Base-by-base conservation (phyloP, 129 eudicot species). In the Centella asiatica region DNA sequence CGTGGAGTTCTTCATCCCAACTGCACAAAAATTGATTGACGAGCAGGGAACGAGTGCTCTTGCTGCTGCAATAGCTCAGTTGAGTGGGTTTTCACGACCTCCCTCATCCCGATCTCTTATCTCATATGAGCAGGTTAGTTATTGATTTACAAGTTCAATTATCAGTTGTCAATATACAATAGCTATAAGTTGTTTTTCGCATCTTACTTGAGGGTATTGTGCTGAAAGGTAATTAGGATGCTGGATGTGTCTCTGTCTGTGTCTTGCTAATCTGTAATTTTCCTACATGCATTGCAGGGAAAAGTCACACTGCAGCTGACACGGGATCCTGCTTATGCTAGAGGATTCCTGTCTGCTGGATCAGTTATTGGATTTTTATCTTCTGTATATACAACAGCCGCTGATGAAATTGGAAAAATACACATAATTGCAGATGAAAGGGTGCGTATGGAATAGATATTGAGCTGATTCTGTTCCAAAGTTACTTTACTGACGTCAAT, bases 11-110 rank as follows among this genome's bases (percentile, higher is more conserved):
- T 90, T 90, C 69, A 86, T 89, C 31, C 97, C 93, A 74, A 83
- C 95, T 60, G 97, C 97, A 22, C 72, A 85, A 59, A 83, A 70
- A 40, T 65, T 90, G 22, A 74, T 90, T 53, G 89, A 83, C 20
- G 80, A 90, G 50, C 79, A 77, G 58, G 97, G 97, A 27, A 78
- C 94, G 4, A 53, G 81, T 25, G 93, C 95, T 39, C 95, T 90
- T 81, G 93, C 97, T 60, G 97, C 97, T 68, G 97, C 97, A 27
- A 49, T 90, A 62, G 97, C 97, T 19, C 94, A 85, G 19, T 50
- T 90, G 83, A 86, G 97, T 71, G 97, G 97, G 13, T 90, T 90
- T 54, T 74, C 97, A 23, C 75, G 73, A 60, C 97, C 95, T 58
- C 97, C 97, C 28, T 90, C 97, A 11, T 57, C 63, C 36, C 18